Base-by-base conservation (phyloP, 306 rosid species). In the Ormosia semicastrata region DNA sequence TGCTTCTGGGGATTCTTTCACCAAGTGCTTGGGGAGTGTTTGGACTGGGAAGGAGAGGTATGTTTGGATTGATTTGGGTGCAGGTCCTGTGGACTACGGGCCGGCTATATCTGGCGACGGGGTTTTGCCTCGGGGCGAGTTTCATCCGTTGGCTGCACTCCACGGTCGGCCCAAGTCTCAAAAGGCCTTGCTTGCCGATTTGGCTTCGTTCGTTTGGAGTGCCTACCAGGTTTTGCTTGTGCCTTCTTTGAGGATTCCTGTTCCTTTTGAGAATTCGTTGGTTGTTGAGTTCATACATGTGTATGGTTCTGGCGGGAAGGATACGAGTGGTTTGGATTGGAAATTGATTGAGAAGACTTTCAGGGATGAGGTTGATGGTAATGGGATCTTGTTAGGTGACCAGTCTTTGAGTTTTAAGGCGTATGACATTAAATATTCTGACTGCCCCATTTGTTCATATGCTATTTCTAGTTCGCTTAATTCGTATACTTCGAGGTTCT, bases 1-100 rank as follows among this genome's bases (percentile, higher is more conserved):
- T 18, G 85, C 90, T 14, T 33, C 77, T 39, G 87, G 92, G 2
- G 96, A 92, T 3, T 92, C 98, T 7, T 95, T 98, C 34, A 87
- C 97, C 17, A 91, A 82, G 43, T 96, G 99, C 63, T 73, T 89
- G 66, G 99, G 98, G 53, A 92, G 88, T 7, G 44, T 93, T 24
- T 93, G 97, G 97, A 89, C 92, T 33, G 93, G 93, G 34, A 74
- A 52, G 9, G 83, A 91, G 6, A 86, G 98, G 9, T 96, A 88
- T 41, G 71, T 91, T 58, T 96, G 99, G 99, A 85, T 96, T 69
- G 99, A 96, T 62, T 82, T 96, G 73, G 92, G 94, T 6, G 98
- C 99, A 2, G 99, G 98, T 0, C 97, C 97, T 0, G 94, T 96
- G 3, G 97, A 94, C 43, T 96, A 96, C 32, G 99, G 99, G 4